Conservation (phyloP, 23 red algal genomes). For the Gracilaria caudata region DNA sequence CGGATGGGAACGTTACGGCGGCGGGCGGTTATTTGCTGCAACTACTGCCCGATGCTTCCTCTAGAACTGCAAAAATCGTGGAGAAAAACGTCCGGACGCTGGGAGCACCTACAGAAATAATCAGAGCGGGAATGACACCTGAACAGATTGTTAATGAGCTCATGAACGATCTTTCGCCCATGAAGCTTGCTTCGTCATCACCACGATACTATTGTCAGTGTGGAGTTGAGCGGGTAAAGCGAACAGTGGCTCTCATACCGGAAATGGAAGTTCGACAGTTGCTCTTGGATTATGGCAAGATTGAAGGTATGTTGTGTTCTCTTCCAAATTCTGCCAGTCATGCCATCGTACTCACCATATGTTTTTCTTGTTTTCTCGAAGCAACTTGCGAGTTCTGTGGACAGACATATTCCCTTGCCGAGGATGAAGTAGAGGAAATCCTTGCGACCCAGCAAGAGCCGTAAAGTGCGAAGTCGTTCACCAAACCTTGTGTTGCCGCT, state of each 20-base stretch:
- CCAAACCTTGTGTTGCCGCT: neutral
- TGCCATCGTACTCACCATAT: neutral
- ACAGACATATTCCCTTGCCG: constrained; percentile 66
- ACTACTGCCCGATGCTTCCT: constrained; percentile 78
- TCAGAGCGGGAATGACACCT: constrained; percentile 60
- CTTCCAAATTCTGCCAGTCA: neutral
- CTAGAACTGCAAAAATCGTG: constrained; percentile 46
- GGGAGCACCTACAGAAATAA: constrained; percentile 73
- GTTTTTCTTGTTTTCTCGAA: neutral
- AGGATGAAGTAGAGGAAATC: constrained; percentile 50
- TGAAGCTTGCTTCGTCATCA: constrained; percentile 52
- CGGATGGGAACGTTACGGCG: constrained; percentile 69
- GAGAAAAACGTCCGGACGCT: constrained; percentile 78
- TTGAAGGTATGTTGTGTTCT: constrained; percentile 62
- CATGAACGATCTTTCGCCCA: constrained; percentile 56
- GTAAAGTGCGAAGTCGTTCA: neutral
- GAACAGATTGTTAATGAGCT: constrained; percentile 73
- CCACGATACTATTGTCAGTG: constrained; percentile 81
- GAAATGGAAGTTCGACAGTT: constrained; percentile 64
- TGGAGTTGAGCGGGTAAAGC: constrained; percentile 75
- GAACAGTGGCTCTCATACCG: constrained; percentile 80
- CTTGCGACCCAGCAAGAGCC: constrained; percentile 18
- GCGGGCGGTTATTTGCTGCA: constrained; percentile 92
- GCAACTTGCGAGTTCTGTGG: constrained; percentile 92
- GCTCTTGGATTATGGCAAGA: constrained; percentile 50